These are phyloP conservation scores for Diutina ranongensis DNA, from an alignment of 1,139 yeast genomes.

Conservation along the genomic window DNA sequence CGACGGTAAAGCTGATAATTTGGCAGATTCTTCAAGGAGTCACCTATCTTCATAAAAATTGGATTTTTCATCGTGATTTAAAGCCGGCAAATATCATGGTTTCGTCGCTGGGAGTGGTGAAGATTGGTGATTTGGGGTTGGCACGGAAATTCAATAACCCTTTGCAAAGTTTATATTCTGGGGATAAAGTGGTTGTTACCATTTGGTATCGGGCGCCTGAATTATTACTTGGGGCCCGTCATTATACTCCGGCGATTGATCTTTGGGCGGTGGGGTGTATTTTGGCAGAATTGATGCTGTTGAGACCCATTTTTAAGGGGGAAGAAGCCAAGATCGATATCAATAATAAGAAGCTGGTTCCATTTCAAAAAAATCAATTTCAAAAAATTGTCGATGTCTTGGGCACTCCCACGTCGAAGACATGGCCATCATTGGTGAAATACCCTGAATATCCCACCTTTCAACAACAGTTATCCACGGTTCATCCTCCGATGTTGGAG, in stretches of 20 bases:
- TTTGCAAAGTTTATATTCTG: conserved; percentile 77
- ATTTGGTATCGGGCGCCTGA: conserved; percentile 99
- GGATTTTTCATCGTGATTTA: conserved; percentile 91
- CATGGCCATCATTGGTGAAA: conserved; percentile 68
- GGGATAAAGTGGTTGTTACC: conserved; percentile 96
- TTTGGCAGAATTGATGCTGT: conserved; percentile 76
- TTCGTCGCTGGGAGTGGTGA: conserved; percentile 75
- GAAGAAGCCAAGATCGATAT: conserved; percentile 92
- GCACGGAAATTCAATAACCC: conserved; percentile 89
- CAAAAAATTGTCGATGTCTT: conserved; percentile 81
- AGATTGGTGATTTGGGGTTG: conserved; percentile 91
- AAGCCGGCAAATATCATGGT: conserved; percentile 99
- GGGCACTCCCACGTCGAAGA: conserved; percentile 70
- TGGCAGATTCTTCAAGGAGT: conserved; percentile 94
- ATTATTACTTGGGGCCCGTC: conserved; percentile 77
- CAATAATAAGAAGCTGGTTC: conserved; percentile 72
- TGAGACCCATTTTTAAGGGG: conserved; percentile 92
- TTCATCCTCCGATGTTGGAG: conserved; percentile 53
- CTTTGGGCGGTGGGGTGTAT: conserved; percentile 98
- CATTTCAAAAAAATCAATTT: conserved; percentile 87
- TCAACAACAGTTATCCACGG: conserved; percentile 26
- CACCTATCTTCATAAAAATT: conserved; percentile 81
- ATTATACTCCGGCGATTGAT: conserved; percentile 91
- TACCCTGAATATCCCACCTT: conserved; percentile 76
- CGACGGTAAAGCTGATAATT: conserved; percentile 68